phyloP scores from a whole-genome alignment of 208 protist species.

The Wallacemonas sp. region DNA sequence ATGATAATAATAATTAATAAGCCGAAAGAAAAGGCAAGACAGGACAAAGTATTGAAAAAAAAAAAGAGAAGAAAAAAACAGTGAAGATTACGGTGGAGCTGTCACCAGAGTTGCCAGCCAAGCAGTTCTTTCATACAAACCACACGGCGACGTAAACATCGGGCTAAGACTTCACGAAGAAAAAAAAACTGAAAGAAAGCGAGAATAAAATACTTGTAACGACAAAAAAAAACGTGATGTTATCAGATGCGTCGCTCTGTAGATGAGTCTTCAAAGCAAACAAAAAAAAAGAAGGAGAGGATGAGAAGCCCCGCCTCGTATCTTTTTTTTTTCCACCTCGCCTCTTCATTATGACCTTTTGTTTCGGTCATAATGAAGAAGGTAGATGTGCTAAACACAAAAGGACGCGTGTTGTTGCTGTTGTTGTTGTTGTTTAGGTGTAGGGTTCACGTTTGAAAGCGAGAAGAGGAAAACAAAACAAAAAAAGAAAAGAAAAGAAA shows the following conservation, averaged over 20 bases:
- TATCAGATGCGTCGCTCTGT: no score
- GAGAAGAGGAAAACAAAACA: neutral
- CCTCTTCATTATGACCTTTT: neutral
- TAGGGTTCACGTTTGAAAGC: no score
- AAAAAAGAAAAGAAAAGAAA: neutral
- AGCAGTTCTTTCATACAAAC: neutral
- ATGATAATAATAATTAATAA: neutral
- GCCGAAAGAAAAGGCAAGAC: neutral
- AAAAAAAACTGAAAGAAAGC: slow-evolving; percentile 1
- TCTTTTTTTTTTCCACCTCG: neutral
- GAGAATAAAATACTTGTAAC: neutral
- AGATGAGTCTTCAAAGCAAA: neutral
- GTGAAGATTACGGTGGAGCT: neutral
- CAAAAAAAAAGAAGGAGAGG: neutral
- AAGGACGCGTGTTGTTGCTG: neutral
- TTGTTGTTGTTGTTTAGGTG: slow-evolving; percentile 1
- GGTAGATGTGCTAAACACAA: no score
- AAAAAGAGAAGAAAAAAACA: neutral
- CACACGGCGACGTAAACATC: neutral
- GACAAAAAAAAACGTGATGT: no score
- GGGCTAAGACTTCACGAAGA: slow-evolving; percentile 12
- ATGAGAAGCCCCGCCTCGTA: no score
- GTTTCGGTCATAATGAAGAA: no score
- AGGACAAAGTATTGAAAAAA: neutral
- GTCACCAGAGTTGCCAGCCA: no score